Conservation (phyloP, 441 rosid genomes). For the Adansonia madagascariensis region DNA sequence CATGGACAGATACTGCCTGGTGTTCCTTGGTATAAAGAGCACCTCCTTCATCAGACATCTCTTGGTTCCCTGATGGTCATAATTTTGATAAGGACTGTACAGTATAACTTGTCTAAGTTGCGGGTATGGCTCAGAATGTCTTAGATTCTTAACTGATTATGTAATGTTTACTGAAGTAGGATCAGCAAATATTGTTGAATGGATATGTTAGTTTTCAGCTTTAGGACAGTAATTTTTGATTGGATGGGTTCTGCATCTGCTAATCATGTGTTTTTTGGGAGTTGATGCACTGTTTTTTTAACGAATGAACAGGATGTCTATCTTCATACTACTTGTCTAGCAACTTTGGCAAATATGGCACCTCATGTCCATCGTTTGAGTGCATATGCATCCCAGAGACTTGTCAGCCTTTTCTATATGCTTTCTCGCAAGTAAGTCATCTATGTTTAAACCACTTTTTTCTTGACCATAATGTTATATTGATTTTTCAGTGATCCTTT, state of each 20-base stretch:
- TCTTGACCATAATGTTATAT: not conserved
- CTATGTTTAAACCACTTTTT: not conserved
- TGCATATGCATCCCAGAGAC: conserved; percentile 97
- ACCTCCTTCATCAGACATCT: conserved; percentile 92
- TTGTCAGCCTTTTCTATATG: conserved; percentile 98
- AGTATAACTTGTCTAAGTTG: conserved; percentile 90
- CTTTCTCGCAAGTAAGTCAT: conserved; percentile 86
- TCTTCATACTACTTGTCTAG: conserved; percentile 96
- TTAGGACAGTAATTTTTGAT: conserved; percentile 6
- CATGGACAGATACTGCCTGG: conserved; percentile 72
- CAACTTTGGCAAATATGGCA: conserved; percentile 98
- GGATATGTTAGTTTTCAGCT: not conserved
- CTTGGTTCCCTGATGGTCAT: conserved; percentile 96
- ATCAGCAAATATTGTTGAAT: conserved; percentile 12
- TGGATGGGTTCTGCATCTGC: not conserved
- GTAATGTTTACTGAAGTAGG: not conserved
- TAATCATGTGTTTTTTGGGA: conserved; percentile 2
- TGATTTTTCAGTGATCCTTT: conserved; percentile 18
- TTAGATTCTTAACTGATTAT: not conserved
- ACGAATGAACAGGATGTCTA: conserved; percentile 79
- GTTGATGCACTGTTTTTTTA: not conserved
- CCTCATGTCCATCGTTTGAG: conserved; percentile 97
- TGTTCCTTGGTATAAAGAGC: conserved; percentile 97
- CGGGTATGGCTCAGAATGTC: conserved; percentile 68
- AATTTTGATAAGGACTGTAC: conserved; percentile 93